Conservation (phyloP, 116 monocot genomes). For the Iris pallida region DNA sequence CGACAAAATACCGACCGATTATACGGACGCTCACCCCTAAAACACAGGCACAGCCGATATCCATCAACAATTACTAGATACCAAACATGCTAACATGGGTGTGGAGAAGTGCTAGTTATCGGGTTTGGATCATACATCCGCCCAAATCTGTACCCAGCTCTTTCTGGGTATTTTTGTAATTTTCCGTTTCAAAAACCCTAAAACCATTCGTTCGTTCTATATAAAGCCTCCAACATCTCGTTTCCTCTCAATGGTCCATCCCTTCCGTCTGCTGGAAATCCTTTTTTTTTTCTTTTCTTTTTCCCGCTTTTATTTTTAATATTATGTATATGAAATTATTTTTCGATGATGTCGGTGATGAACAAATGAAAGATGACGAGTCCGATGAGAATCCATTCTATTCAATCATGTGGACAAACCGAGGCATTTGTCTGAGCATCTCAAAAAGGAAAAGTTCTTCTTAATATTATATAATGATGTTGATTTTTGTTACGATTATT, state of each 20-base stretch:
- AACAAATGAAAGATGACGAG: background rate
- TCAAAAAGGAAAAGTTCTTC: too few relatives aligned
- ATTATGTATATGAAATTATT: background rate
- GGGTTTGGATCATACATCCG: too few relatives aligned
- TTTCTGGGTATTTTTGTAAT: too few relatives aligned
- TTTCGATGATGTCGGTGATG: background rate
- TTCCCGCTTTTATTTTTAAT: background rate
- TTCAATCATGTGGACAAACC: conserved; percentile 1
- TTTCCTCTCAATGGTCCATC: background rate
- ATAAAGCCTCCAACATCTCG: background rate
- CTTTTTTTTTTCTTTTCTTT: background rate
- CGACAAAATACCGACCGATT: too few relatives aligned
- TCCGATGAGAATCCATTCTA: background rate
- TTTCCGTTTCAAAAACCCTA: too few relatives aligned
- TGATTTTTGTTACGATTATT: background rate
- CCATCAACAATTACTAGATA: too few relatives aligned
- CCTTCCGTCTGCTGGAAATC: background rate
- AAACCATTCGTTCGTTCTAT: too few relatives aligned
- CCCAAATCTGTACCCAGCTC: too few relatives aligned
- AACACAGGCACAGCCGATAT: too few relatives aligned
- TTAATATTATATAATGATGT: background rate
- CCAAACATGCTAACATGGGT: too few relatives aligned
- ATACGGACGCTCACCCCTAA: too few relatives aligned
- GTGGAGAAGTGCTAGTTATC: too few relatives aligned
- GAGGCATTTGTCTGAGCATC: background rate